Evolutionary conservation across 73 alveolate species (phyloP), one percentile per base, ranked within the genome.

Genomic region (Uronychia setigera): DNA sequence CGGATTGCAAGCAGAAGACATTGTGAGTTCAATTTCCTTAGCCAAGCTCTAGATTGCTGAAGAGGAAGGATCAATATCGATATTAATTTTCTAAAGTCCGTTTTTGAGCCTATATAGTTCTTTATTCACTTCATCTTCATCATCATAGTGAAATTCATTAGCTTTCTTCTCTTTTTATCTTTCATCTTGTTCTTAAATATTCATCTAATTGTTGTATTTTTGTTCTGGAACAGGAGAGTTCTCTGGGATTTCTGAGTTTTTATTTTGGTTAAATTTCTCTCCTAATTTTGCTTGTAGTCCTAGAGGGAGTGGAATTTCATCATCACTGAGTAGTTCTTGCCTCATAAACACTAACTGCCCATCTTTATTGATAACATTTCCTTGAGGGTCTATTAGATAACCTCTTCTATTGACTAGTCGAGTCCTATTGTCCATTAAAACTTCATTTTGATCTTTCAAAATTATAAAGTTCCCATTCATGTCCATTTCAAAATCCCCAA

Each of bases 401-500:
- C 91, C 91, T 28, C 77, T 34, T 58, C 77, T 85, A 35, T 85
- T 85, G 81, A 85, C 86, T 28, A 32, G 57, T 1, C 91, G 14
- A 29, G 35, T 59, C 76, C 33, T 26, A 33, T 85, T 77, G 57
- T 85, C 91, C 26, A 85, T 29, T 11, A 85, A 76, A 29, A 77
- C 86, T 1, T 86, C 91, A 31, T 78, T 77, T 35, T 76, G 85
- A 1, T 84, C 86, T 26, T 79, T 32, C 1, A 85, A 76, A 57
- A 85, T 76, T 31, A 85, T 85, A 31, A 85, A 85, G 86, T 85
- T 76, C 28, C 91, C 91, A 1, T 74, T 26, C 58, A 77, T 86
- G 77, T 85, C 91, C 26, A 85, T 77, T 30, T 85, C 86, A 59
- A 85, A 85, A 34, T 85, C 91, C 25, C 91, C 91, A 85, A 85